Base-by-base conservation (phyloP, 768 basidiomycete genomes). In the Podaxis sp. region DNA sequence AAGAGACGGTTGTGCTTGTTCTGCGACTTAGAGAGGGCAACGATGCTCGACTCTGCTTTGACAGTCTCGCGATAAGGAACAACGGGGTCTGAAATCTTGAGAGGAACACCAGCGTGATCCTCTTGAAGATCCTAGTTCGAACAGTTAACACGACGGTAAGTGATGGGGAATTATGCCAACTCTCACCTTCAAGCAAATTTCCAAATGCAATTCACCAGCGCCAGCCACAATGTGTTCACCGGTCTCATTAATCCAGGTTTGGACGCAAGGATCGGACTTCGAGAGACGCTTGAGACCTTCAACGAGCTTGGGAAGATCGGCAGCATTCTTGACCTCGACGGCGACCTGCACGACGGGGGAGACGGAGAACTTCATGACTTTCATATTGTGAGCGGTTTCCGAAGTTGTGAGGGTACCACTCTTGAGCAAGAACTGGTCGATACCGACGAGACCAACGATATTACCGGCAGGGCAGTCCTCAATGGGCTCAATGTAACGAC, bases 1-100 rank as follows among this genome's bases (percentile, higher is more conserved):
- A 89, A 99, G 63, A 99, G 84, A 80, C 97, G 93, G 77, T 99
- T 99, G 88, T 99, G 97, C 85, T 98, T 99, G 86, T 99, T 98
- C 80, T 98, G 97, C 22, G 97, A 98, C 78, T 99, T 99, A 63
- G 97, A 98, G 41, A 99, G 83, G 29, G 97, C 97, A 68, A 93
- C 89, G 69, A 98, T 98, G 55, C 88, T 87, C 5, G 97, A 98
- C 79, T 98, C 95, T 57, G 94, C 78, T 79, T 89, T 94, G 75
- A 99, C 96, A 13, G 97, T 98, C 84, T 98, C 97, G 76, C 94
- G 85, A 81, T 98, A 98, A 55, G 90, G 91, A 69, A 99, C 96
- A 74, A 99, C 96, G 68, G 93, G 94, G 77, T 96, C 93, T 37
- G 97, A 98, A 69, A 94, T 91, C 83, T 96, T 97, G 76, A 99